These are phyloP conservation scores for Entomophthora muscae DNA, from an alignment of 371 early-diverging fungal species.

Conservation along the genomic window DNA sequence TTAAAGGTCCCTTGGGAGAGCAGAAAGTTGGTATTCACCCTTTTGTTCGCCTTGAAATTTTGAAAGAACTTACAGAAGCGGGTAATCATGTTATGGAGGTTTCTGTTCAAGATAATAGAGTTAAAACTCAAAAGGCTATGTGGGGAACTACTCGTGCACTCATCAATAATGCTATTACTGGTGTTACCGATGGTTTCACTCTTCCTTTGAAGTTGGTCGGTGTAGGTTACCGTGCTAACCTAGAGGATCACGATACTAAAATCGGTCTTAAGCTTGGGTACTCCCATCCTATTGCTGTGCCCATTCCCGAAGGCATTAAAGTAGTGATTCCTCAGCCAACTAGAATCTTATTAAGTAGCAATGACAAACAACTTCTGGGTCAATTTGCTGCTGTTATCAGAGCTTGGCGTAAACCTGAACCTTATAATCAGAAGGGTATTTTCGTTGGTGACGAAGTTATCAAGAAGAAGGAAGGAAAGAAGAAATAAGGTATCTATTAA, in stretches of 20 bases:
- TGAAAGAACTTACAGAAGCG: constrained; percentile 18
- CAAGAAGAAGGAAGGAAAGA: constrained; percentile 88
- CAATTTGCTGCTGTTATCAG: constrained; percentile 87
- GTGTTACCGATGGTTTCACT: constrained; percentile 80
- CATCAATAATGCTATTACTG: constrained; percentile 67
- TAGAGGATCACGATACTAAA: constrained; percentile 40
- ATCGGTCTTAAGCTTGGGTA: constrained; percentile 75
- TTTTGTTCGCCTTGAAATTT: constrained; percentile 42
- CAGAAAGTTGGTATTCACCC: constrained; percentile 60
- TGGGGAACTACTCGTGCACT: constrained; percentile 93
- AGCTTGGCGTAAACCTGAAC: constrained; percentile 85
- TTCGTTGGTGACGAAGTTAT: constrained; percentile 95
- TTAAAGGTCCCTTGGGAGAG: constrained; percentile 69
- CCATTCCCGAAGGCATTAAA: constrained; percentile 61
- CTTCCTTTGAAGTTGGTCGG: constrained; percentile 75
- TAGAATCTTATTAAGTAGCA: constrained; percentile 61
- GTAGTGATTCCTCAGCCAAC: constrained; percentile 72
- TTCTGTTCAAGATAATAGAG: constrained; percentile 30
- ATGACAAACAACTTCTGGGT: constrained; percentile 55
- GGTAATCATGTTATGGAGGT: constrained; percentile 34
- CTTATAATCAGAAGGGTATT: constrained; percentile 97
- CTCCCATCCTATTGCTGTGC: constrained; percentile 64
- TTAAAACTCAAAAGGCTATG: constrained; percentile 66
- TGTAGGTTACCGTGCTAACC: constrained; percentile 82
- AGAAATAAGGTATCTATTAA: constrained; percentile 37